These are phyloP conservation scores for Colletotrichum sp. DNA, from an alignment of 2,329 filamentous ascomycete genomes.

Conservation along the genomic window DNA sequence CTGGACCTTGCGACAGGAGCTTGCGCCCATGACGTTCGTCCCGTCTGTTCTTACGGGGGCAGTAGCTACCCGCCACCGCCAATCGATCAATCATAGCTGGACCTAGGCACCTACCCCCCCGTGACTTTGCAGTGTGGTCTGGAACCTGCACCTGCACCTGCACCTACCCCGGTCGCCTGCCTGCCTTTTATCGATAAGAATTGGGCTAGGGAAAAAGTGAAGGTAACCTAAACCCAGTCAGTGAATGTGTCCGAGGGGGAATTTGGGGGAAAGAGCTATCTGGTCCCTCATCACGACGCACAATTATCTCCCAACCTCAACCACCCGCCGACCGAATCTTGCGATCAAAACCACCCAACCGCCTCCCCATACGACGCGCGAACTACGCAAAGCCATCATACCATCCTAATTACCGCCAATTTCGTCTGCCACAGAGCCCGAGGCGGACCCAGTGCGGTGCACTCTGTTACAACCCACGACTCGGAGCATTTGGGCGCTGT, in stretches of 20 bases:
- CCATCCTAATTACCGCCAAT: neutral
- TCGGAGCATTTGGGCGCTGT: neutral
- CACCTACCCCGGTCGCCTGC: neutral
- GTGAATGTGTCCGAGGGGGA: slow-evolving; percentile 9
- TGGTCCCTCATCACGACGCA: slow-evolving; percentile 5
- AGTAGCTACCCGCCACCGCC: neutral
- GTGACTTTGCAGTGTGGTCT: neutral
- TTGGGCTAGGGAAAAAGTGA: slow-evolving; percentile 12
- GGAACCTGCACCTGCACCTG: slow-evolving; percentile 8
- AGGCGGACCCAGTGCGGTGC: neutral
- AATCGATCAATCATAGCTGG: neutral
- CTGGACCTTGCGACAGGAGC: neutral
- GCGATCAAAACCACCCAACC: neutral
- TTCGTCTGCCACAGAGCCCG: neutral
- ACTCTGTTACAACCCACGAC: slow-evolving; percentile 6
- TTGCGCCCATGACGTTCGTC: slow-evolving; percentile 9
- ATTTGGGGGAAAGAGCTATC: slow-evolving; percentile 10
- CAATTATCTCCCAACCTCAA: neutral
- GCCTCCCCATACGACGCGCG: neutral
- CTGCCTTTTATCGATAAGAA: slow-evolving; percentile 17
- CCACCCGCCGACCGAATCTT: neutral
- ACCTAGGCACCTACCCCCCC: neutral
- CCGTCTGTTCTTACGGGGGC: slow-evolving; percentile 5
- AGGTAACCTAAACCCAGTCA: slow-evolving; percentile 16
- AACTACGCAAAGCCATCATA: neutral